Evolutionary conservation across 768 basidiomycete species (phyloP).

Genomic region (Russula griseocarnosa): DNA sequence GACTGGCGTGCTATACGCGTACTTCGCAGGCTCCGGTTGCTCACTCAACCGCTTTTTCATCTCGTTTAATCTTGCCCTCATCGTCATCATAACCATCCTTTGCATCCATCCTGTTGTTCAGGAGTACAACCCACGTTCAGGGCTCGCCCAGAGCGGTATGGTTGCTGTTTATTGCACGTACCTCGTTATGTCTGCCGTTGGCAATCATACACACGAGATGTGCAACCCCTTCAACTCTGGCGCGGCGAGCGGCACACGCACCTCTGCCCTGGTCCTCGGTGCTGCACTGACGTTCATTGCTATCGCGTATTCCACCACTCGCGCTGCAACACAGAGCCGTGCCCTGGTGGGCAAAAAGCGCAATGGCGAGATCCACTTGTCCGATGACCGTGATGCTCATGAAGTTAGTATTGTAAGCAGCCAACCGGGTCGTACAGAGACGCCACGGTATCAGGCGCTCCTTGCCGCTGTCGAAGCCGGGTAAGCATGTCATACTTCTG

Average conservation of each 20-base stretch:
- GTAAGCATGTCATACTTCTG: conserved; percentile 41
- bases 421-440: conserved; percentile 80
- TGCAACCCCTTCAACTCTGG: conserved; percentile 84
- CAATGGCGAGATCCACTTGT: conserved; percentile 58
- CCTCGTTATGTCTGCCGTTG: conserved; percentile 88
- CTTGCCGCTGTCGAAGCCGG: conserved; percentile 96
- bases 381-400: conserved; percentile 51
- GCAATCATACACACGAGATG: conserved; percentile 77
- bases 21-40: conserved; percentile 85
- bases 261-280: conserved; percentile 83
- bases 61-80: conserved; percentile 83
- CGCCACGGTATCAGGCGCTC: conserved; percentile 89
- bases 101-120: conserved; percentile 85
- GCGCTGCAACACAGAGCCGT: conserved; percentile 93
- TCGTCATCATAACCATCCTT: conserved; percentile 72
- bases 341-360: conserved; percentile 79
- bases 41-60: conserved; percentile 96
- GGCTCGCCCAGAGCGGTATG: conserved; percentile 92
- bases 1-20: conserved; percentile 85
- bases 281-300: conserved; percentile 96
- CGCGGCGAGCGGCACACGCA: conserved; percentile 58
- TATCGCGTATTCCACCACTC: conserved; percentile 94
- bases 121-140: conserved; percentile 89
- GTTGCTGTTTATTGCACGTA: conserved; percentile 98
- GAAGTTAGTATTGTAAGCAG: conserved; percentile 74